Evolutionary conservation across 2,329 filamentous ascomycete species (phyloP), one percentile per base, ranked within the genome.

Genomic region (Neophaeococcomyces aloes): DNA sequence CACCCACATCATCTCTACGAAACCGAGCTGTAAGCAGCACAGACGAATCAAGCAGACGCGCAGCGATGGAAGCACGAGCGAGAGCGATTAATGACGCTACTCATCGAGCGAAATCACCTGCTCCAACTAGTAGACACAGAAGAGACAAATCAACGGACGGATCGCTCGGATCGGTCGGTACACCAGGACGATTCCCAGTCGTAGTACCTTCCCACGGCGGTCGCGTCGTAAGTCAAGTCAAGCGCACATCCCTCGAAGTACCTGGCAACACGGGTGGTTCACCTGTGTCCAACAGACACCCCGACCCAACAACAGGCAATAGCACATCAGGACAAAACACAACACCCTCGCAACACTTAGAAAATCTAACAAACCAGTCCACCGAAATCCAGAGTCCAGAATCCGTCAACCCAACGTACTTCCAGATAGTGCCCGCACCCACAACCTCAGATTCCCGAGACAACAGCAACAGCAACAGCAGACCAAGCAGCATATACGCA

Each of bases 11-110:
- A 14, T 50, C 50, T 23, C 32, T 32, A 18, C 40, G 52, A 56
- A 56, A 33, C 50, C 82, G 91, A 37, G 88, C 88, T 23, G 85
- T 54, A 29, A 46, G 39, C 29, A 49, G 41, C 93, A 86, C 61
- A 94, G 87, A 98, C 59, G 91, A 98, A 70, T 93, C 86, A 66
- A 93, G 93, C 64, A 83, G 91, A 48, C 86, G 87, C 57, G 86
- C 86, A 34, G 81, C 94, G 53, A 89, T 94, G 79, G 89, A 96
- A 65, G 91, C 94, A 61, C 80, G 91, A 41, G 85, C 86, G 61
- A 80, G 86, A 49, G 86, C 86, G 39, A 75, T 89, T 49, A 78
- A 91, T 45, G 76, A 73, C 27, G 78, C 70, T 53, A 78, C 86
- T 41, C 81, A 79, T 59, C 78, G 87, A 38, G 84, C 79, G 23